Conservation (phyloP, 805 yeast species). For the Phaffomyces opuntiae region DNA sequence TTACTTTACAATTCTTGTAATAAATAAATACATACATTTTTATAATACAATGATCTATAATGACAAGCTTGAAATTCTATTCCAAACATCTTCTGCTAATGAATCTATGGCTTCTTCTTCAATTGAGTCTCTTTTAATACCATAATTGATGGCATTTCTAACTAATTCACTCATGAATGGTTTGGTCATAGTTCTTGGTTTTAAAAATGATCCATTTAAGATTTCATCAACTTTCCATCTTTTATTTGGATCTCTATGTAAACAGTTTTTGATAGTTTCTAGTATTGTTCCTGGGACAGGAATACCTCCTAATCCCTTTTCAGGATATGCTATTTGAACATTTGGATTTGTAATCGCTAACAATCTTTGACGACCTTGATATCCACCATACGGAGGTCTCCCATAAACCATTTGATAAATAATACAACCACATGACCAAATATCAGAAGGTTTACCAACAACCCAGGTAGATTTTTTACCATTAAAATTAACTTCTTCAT, state of each 20-base stretch:
- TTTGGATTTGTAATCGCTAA: constrained; percentile 84
- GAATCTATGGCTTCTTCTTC: constrained; percentile 37
- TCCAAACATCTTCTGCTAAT: constrained; percentile 53
- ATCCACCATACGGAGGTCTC: constrained; percentile 79
- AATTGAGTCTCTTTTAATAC: constrained; percentile 41
- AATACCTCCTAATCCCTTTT: constrained; percentile 50
- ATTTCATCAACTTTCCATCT: constrained; percentile 62
- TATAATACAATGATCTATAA: neutral
- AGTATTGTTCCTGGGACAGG: constrained; percentile 64
- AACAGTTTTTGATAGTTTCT: constrained; percentile 65
- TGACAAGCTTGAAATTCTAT: constrained; percentile 28
- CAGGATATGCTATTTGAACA: constrained; percentile 61
- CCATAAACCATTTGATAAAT: constrained; percentile 95
- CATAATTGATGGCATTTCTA: constrained; percentile 71
- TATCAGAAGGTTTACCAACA: constrained; percentile 92
- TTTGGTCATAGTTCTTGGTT: constrained; percentile 67
- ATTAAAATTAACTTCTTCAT: neutral
- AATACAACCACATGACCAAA: constrained; percentile 98
- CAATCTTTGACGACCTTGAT: constrained; percentile 67
- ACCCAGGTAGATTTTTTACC: constrained; percentile 41
- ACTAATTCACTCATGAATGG: constrained; percentile 63
- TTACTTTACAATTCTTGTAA: neutral
- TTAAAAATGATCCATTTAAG: constrained; percentile 56
- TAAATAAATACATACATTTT: neutral
- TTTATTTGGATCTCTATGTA: constrained; percentile 59